Evolutionary conservation across 495 filamentous ascomycete species (phyloP).

Genomic region (Hypoxylon intermedium): DNA sequence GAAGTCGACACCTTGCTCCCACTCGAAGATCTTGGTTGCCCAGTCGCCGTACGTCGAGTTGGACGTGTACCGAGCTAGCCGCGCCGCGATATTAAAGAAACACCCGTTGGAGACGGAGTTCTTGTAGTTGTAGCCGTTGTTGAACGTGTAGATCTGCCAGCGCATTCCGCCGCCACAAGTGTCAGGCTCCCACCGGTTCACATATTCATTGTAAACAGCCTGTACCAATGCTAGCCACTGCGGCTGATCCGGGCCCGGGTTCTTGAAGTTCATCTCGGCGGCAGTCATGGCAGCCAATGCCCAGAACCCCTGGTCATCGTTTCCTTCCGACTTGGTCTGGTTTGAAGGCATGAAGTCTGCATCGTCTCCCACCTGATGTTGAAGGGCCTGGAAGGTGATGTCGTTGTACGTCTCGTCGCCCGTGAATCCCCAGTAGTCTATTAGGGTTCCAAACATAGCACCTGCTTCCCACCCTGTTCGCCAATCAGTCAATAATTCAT

Average conservation of each 20-base stretch:
- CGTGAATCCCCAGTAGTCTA: conserved; percentile 73
- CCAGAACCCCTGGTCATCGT: conserved; percentile 76
- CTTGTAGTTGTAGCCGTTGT: conserved; percentile 79
- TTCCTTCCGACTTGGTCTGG: conserved; percentile 67
- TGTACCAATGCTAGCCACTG: conserved; percentile 81
- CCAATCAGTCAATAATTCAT: conserved; percentile 41
- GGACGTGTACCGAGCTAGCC: conserved; percentile 72
- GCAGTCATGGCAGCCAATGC: conserved; percentile 71
- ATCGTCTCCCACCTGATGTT: conserved; percentile 65
- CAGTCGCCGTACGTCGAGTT: conserved; percentile 74
- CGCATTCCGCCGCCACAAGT: conserved; percentile 77
- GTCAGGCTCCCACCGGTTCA: conserved; percentile 67
- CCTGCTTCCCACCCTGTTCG: conserved; percentile 80
- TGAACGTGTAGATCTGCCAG: conserved; percentile 85
- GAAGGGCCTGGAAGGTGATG: conserved; percentile 60
- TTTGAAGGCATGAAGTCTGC: conserved; percentile 71
- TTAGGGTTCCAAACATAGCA: conserved; percentile 69
- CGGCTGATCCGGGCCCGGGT: conserved; percentile 63
- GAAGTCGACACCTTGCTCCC: conserved; percentile 61
- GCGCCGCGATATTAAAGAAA: conserved; percentile 74
- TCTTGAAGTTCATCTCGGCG: conserved; percentile 66
- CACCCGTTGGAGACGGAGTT: conserved; percentile 74
- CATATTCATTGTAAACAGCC: conserved; percentile 79
- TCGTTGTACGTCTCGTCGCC: conserved; percentile 67
- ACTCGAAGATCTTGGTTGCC: conserved; percentile 75